Evolutionary conservation across 2,329 filamentous ascomycete genomes (phyloP).

Genomic region (Venturia aucupariae): DNA sequence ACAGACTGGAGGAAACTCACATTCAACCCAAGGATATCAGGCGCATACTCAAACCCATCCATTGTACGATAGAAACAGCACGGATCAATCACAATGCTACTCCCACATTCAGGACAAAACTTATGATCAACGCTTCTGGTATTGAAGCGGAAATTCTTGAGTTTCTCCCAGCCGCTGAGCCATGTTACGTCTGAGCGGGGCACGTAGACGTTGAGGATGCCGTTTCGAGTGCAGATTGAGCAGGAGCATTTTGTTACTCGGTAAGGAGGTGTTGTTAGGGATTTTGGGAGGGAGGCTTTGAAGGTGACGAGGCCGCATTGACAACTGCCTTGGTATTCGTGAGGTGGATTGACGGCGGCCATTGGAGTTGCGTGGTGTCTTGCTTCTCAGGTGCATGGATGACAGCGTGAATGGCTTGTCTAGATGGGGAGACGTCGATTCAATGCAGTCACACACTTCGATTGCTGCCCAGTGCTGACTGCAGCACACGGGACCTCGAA

Average conservation of each 20-base stretch:
- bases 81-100: neutral
- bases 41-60: neutral
- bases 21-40: neutral
- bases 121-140: neutral
- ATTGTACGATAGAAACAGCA: neutral
- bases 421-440: too few species aligned
- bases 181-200: neutral
- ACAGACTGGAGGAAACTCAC: too few species aligned
- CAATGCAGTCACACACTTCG: too few species aligned
- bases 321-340: neutral
- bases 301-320: neutral
- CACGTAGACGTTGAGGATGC: neutral
- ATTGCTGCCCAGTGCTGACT: too few species aligned
- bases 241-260: neutral
- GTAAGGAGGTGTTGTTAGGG: neutral
- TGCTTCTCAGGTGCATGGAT: neutral
- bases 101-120: neutral
- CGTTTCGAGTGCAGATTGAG: conserved; percentile 4
- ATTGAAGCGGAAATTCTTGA: conserved; percentile 2
- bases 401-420: too few species aligned
- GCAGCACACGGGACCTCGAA: too few species aligned
- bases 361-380: neutral
- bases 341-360: neutral
- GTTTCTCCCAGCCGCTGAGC: neutral
- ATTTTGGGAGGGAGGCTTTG: neutral